phyloP scores from a whole-genome alignment of 1,284 basidiomycete genomes.

The Kalmanozyma brasiliensis region DNA sequence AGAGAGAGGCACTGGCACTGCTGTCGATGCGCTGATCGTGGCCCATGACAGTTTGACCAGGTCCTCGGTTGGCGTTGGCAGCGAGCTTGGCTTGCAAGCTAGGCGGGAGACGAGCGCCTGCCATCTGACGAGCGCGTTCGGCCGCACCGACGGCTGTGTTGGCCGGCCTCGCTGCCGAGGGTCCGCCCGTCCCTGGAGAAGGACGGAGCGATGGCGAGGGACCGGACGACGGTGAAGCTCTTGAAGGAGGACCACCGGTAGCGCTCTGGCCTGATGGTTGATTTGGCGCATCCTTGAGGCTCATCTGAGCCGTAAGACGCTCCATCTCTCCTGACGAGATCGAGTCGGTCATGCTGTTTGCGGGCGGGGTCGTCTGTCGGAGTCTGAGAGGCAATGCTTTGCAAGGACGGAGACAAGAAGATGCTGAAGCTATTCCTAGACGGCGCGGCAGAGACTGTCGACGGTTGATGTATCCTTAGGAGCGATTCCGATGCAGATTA shows the following conservation, averaged over 20 bases:
- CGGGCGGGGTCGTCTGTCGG: no score
- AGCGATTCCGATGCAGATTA: no score
- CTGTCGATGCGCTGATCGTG: conserved; percentile 58
- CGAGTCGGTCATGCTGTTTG: conserved; percentile 24
- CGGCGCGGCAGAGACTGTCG: no score
- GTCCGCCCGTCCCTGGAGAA: conserved; percentile 15
- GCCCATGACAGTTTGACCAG: conserved; percentile 36
- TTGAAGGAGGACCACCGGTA: conserved; percentile 34
- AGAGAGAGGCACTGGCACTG: conserved; percentile 48
- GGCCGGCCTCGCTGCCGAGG: conserved; percentile 15
- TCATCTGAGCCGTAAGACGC: conserved; percentile 41
- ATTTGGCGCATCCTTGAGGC: conserved; percentile 33
- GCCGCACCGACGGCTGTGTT: conserved; percentile 48
- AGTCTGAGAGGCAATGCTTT: no score
- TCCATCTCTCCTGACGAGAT: conserved; percentile 33
- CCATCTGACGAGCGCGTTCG: conserved; percentile 59
- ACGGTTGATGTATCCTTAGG: no score
- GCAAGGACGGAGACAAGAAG: no score
- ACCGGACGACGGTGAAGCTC: conserved; percentile 12
- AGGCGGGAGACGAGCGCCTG: conserved; percentile 73
- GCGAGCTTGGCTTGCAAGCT: conserved; percentile 92
- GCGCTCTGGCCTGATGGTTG: no score
- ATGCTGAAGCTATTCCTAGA: no score
- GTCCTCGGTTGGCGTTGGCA: conserved; percentile 69
- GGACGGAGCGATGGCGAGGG: conserved; percentile 17